Percentiles rank a stretch among this genome's conserved stretches.
These are phyloP conservation scores for Cokeromyces recurvatus DNA, from an alignment of 371 early-diverging fungal genomes.

Conservation along the genomic window DNA sequence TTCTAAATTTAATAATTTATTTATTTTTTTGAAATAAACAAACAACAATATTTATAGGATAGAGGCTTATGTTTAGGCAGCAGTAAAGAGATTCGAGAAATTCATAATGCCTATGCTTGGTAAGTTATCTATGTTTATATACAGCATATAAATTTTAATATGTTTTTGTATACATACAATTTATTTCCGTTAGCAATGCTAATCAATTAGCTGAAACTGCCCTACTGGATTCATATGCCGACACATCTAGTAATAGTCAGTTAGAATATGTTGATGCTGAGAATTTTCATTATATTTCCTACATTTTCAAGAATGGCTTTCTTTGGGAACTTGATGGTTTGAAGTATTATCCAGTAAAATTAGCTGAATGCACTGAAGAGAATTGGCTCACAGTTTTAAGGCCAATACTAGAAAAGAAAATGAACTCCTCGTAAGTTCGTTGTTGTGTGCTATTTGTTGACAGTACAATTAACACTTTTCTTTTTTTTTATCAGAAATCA, in stretches of 20 bases:
- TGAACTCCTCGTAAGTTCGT: conserved; percentile 8
- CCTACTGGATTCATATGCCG: not conserved
- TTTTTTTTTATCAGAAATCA: not conserved
- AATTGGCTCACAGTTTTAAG: conserved; percentile 6
- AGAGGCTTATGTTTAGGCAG: conserved; percentile 14
- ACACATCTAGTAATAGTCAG: not conserved
- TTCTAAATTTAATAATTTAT: not conserved
- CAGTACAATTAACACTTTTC: not conserved
- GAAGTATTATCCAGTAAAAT: conserved; percentile 1
- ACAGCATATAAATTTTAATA: not conserved
- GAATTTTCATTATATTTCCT: conserved; percentile 14
- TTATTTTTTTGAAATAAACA: not conserved
- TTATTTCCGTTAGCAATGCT: not conserved
- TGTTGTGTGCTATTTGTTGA: too few species aligned
- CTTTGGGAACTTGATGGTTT: conserved; percentile 20
- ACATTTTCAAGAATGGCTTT: conserved; percentile 13
- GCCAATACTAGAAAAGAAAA: conserved; percentile 3
- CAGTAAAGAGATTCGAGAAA: not conserved
- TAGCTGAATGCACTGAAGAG: not conserved
- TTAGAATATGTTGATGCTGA: not conserved
- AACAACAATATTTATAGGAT: conserved; percentile 1
- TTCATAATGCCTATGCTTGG: conserved; percentile 12
- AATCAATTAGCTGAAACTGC: not conserved
- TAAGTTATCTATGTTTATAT: too few species aligned
- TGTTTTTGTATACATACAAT: too few species aligned